A percentile compares a stretch with the other conserved stretches of the same genome.
Evolutionary conservation across 2,329 filamentous ascomycete species (phyloP).

Genomic region (Xylariaceae sp.): DNA sequence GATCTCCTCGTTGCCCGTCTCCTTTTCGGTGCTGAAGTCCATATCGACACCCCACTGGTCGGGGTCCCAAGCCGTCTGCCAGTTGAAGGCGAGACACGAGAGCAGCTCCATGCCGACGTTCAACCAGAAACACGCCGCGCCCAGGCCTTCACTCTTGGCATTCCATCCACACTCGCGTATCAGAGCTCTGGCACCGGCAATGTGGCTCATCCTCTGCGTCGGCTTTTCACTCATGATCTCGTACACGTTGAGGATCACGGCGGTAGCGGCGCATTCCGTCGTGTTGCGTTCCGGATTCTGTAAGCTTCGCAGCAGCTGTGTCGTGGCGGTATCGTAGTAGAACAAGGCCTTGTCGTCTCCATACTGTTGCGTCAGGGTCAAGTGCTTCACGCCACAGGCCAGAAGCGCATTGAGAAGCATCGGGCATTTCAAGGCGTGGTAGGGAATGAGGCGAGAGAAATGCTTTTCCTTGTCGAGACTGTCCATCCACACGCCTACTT

Average conservation of each 20-base stretch:
- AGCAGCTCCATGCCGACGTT: constrained; percentile 90
- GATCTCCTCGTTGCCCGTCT: constrained; percentile 63
- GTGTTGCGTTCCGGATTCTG: constrained; percentile 84
- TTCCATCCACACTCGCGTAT: constrained; percentile 91
- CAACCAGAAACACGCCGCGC: constrained; percentile 88
- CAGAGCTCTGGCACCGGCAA: constrained; percentile 75
- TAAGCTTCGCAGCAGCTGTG: constrained; percentile 68
- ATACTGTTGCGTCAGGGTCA: constrained; percentile 62
- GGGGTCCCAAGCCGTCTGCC: constrained; percentile 82
- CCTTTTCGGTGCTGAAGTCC: constrained; percentile 47
- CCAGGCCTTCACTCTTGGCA: constrained; percentile 71
- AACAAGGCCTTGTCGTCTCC: constrained; percentile 72
- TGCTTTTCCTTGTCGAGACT: constrained; percentile 80
- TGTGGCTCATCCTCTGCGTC: constrained; percentile 81
- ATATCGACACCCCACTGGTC: constrained; percentile 87
- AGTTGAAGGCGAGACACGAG: constrained; percentile 81
- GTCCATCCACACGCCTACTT: constrained; percentile 93
- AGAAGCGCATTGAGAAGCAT: constrained; percentile 88
- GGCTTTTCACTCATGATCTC: constrained; percentile 85
- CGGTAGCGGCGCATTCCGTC: constrained; percentile 79
- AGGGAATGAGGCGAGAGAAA: constrained; percentile 81
- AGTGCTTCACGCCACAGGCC: constrained; percentile 80
- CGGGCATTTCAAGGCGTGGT: constrained; percentile 73
- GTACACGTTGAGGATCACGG: constrained; percentile 86
- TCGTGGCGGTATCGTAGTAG: constrained; percentile 84